Conservation (phyloP, 139 green algal species). For the Nannochloris sp. region DNA sequence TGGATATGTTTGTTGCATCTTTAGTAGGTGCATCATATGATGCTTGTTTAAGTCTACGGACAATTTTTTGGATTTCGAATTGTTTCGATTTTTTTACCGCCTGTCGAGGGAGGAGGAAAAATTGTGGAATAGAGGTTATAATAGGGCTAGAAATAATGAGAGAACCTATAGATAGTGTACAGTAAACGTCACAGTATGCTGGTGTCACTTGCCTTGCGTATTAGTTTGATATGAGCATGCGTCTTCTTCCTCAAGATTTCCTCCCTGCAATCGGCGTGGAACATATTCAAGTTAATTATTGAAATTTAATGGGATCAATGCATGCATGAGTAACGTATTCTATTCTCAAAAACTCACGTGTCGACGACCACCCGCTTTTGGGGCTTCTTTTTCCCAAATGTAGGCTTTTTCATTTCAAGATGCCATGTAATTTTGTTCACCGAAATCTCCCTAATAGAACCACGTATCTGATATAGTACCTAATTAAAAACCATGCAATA, state of each 20-base stretch:
- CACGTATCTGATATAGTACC: too few relatives aligned
- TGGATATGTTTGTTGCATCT: not conserved
- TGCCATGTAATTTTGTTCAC: too few relatives aligned
- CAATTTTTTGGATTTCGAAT: not conserved
- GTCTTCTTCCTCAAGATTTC: not conserved
- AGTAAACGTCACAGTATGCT: not conserved
- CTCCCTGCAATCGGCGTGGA: not conserved
- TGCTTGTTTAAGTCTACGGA: not conserved
- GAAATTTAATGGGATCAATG: too few relatives aligned
- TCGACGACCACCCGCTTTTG: too few relatives aligned
- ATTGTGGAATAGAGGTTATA: not conserved
- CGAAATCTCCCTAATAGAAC: too few relatives aligned
- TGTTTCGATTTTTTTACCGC: slow-evolving; percentile 8
- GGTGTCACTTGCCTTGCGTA: not conserved
- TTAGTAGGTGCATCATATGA: not conserved
- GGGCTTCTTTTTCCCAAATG: too few relatives aligned
- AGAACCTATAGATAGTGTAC: too few relatives aligned
- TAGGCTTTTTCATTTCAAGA: too few relatives aligned
- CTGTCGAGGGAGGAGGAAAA: not conserved
- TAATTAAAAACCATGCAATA: too few relatives aligned
- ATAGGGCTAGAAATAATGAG: too few relatives aligned
- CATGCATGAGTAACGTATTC: too few relatives aligned
- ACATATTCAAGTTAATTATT: not conserved
- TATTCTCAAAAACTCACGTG: too few relatives aligned
- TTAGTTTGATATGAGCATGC: not conserved